Conservation (phyloP, 129 eudicot species). For the Saussurea involucrata region DNA sequence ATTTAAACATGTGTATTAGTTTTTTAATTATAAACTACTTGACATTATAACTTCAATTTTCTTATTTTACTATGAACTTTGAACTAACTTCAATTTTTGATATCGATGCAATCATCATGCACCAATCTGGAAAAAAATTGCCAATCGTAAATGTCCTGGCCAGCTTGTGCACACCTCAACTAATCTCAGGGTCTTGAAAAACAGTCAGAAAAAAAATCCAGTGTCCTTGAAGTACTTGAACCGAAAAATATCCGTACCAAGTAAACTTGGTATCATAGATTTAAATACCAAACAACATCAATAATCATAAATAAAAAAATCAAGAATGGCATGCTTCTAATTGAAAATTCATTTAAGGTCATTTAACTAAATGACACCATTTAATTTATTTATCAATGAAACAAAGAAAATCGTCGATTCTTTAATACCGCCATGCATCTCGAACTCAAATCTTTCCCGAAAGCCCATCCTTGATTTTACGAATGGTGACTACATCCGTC, state of each 20-base stretch:
- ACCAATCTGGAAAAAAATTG: background rate
- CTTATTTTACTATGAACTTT: background rate
- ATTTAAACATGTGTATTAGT: no score
- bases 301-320: background rate
- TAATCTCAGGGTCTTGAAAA: no score
- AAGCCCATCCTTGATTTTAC: conserved; percentile 24
- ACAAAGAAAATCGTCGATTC: background rate
- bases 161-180: no score
- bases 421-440: background rate
- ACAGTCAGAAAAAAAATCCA: no score
- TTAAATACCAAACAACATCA: background rate
- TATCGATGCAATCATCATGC: background rate
- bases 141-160: no score
- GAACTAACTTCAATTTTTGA: background rate
- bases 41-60: no score
- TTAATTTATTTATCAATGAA: conserved; percentile 9
- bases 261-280: background rate
- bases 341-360: background rate
- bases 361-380: background rate
- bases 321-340: background rate
- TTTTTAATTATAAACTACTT: no score
- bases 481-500: conserved; percentile 22
- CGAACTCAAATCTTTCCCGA: conserved; percentile 12
- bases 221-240: no score
- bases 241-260: background rate